These are phyloP conservation scores for Fusarium hainanense DNA, from an alignment of 2,329 filamentous ascomycete species.

Conservation along the genomic window DNA sequence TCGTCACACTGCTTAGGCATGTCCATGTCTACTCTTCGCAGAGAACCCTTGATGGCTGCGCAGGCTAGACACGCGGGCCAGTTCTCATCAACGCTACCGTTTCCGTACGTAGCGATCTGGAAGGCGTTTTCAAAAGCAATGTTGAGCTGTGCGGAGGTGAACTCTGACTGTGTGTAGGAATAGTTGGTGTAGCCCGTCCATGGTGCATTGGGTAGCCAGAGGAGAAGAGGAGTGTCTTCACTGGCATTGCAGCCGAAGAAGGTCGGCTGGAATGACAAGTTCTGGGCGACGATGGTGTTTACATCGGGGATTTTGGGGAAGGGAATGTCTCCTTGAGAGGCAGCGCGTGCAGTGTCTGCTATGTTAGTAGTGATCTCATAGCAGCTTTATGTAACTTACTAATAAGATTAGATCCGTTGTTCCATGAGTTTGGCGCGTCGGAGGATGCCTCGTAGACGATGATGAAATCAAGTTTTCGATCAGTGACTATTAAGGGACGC, in stretches of 20 bases:
- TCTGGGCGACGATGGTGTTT: slow-evolving; percentile 42
- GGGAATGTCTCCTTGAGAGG: slow-evolving; percentile 42
- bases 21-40: slow-evolving; percentile 54
- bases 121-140: slow-evolving; percentile 71
- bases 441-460: slow-evolving; percentile 49
- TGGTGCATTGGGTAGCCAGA: slow-evolving; percentile 47
- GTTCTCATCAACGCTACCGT: slow-evolving; percentile 73
- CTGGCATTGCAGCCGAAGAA: slow-evolving; percentile 47
- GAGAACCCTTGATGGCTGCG: slow-evolving; percentile 77
- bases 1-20: slow-evolving; percentile 40
- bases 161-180: slow-evolving; percentile 38
- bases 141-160: slow-evolving; percentile 42
- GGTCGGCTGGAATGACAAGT: slow-evolving; percentile 43
- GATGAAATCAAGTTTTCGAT: slow-evolving; percentile 45
- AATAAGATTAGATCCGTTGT: slow-evolving; percentile 46
- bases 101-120: slow-evolving; percentile 81
- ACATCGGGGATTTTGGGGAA: slow-evolving; percentile 46
- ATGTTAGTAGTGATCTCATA: neutral
- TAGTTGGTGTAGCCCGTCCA: slow-evolving; percentile 47
- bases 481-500: slow-evolving; percentile 45
- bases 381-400: slow-evolving; percentile 4
- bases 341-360: slow-evolving; percentile 31
- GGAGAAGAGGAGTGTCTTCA: slow-evolving; percentile 38
- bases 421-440: slow-evolving; percentile 41
- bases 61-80: slow-evolving; percentile 87